These are phyloP conservation scores for Curvularia sp. DNA, from an alignment of 2,329 filamentous ascomycete species.

Conservation along the genomic window DNA sequence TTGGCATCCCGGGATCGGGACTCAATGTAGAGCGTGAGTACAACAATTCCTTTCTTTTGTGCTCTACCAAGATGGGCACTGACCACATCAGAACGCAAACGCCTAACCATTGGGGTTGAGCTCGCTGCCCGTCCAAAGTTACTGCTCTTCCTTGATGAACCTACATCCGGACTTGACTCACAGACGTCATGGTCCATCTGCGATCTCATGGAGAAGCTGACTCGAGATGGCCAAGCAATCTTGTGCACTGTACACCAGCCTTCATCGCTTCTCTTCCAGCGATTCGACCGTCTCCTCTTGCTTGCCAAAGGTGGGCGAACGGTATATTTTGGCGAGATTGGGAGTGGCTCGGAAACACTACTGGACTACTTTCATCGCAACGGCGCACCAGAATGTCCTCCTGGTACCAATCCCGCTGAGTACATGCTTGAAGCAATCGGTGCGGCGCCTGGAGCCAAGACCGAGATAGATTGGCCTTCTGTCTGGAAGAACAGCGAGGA, in stretches of 20 bases:
- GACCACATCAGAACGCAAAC: constrained; percentile 60
- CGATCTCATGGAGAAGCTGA: constrained; percentile 82
- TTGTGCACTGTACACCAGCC: constrained; percentile 95
- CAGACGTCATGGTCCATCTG: constrained; percentile 84
- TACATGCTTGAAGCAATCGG: constrained; percentile 68
- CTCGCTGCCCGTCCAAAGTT: constrained; percentile 40
- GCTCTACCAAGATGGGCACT: background rate
- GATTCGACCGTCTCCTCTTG: constrained; percentile 80
- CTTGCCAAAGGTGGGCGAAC: constrained; percentile 74
- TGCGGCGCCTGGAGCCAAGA: constrained; percentile 38
- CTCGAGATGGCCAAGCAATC: constrained; percentile 78
- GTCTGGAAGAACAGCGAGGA: constrained; percentile 49
- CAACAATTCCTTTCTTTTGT: constrained; percentile 14
- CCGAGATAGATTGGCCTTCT: constrained; percentile 51
- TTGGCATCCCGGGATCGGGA: constrained; percentile 26
- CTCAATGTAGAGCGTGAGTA: constrained; percentile 54
- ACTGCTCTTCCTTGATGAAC: constrained; percentile 68
- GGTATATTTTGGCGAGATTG: constrained; percentile 81
- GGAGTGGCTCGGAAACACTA: constrained; percentile 68
- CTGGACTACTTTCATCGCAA: constrained; percentile 76
- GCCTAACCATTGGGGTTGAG: constrained; percentile 64
- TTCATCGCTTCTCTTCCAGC: constrained; percentile 86
- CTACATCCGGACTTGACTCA: constrained; percentile 83
- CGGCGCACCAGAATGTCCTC: constrained; percentile 68
- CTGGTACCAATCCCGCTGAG: constrained; percentile 76